Evolutionary conservation across 495 filamentous ascomycete species (phyloP).

Genomic region (Stereocaulon alpinum): DNA sequence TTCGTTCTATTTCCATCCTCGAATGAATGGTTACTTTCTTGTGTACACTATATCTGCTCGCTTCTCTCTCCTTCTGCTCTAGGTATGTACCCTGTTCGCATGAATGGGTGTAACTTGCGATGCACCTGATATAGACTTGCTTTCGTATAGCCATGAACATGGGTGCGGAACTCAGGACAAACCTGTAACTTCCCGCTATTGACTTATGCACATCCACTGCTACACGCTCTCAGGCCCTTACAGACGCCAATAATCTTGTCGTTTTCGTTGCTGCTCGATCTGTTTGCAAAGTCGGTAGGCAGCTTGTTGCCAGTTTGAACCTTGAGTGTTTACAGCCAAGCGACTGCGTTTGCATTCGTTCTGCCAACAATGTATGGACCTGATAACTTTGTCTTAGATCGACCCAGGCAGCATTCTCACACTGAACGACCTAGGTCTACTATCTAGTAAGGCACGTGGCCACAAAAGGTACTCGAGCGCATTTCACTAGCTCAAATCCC

Average conservation of each 20-base stretch:
- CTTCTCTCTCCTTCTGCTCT: background rate
- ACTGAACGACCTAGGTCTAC: slow-evolving; percentile 17
- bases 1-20: background rate
- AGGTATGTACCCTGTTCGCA: background rate
- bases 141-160: slow-evolving; percentile 38
- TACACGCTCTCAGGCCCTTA: slow-evolving; percentile 31
- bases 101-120: slow-evolving; percentile 28
- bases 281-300: slow-evolving; percentile 34
- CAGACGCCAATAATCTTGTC: slow-evolving; percentile 39
- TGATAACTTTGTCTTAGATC: background rate
- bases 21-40: background rate
- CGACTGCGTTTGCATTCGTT: slow-evolving; percentile 45
- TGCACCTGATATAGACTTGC: slow-evolving; percentile 34
- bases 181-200: slow-evolving; percentile 24
- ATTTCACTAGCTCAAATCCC: slow-evolving; percentile 28
- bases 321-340: slow-evolving; percentile 40
- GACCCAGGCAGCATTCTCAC: background rate
- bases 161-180: slow-evolving; percentile 30
- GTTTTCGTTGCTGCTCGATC: slow-evolving; percentile 42
- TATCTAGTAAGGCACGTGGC: slow-evolving; percentile 25
- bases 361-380: slow-evolving; percentile 40
- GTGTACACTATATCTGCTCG: background rate
- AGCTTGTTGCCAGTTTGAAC: slow-evolving; percentile 40
- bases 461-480: slow-evolving; percentile 26
- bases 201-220: background rate